Base-by-base conservation (phyloP, 768 basidiomycete genomes). In the Podaxis sp. region DNA sequence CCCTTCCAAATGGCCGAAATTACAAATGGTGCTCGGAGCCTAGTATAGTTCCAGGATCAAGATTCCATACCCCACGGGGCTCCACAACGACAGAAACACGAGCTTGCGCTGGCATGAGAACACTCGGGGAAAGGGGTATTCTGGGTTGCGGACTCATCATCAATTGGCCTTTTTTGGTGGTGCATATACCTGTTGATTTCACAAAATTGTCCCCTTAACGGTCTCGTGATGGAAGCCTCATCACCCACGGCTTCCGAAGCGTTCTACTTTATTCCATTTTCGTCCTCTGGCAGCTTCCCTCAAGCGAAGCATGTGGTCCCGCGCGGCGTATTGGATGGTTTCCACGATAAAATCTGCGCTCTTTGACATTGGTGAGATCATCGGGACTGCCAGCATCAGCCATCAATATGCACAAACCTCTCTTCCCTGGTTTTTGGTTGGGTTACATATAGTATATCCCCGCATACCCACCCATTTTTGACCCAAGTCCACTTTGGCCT, bases 261-360 rank as follows among this genome's bases (percentile, higher is more conserved):
- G 47, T 51, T 46, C 49, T 40, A 3, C 27, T 17, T 43, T 59
- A 25, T 24, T 49, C 58, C 17, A 65, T 54, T 67, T 58, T 60
- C 65, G 61, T 61, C 64, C 56, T 66, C 59, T 72, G 71, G 65
- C 66, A 63, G 61, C 25, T 40, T 68, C 65, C 60, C 62, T 53
- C 57, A 55, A 63, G 41, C 55, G 62, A 50, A 55, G 68, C 72
- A 73, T 70, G 70, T 69, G 68, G 69, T 67, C 55, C 37, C 56
- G 51, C 64, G 33, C 53, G 36, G 27, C 52, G n/a, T 22, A 37
- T 47, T 36, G 29, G 51, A 15, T 29, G 15, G 19, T 37, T 47
- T 47, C 60, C 60, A 55, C 60, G 53, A 55, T 61, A 22, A 55
- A 61, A 55, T 46, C 43, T 61, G 25, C 36, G 41, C 24, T 55